Evolutionary conservation across 345 rosid genomes (phyloP).

Genomic region (Populus nigra): DNA sequence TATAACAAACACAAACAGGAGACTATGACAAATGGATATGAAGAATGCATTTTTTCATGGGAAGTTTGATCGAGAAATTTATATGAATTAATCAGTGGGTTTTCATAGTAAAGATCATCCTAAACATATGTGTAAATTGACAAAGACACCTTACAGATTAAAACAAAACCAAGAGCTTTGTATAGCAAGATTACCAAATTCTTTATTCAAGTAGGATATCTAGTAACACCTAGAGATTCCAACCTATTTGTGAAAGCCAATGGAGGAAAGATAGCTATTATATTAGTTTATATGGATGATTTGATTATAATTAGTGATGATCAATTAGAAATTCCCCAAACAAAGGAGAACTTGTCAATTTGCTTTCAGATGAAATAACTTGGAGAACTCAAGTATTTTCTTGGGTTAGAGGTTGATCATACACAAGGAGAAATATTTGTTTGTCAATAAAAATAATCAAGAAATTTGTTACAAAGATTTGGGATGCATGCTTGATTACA

Average conservation of each 20-base stretch:
- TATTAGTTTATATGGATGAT: not conserved
- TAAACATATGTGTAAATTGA: not conserved
- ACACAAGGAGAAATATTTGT: not conserved
- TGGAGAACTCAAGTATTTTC: not conserved
- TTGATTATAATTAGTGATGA: not conserved
- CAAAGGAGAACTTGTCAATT: not conserved
- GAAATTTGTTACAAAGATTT: not conserved
- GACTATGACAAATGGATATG: not conserved
- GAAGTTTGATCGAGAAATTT: too few species aligned
- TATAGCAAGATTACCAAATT: too few species aligned
- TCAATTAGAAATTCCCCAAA: not conserved
- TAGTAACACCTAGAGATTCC: too few species aligned
- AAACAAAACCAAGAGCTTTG: too few species aligned
- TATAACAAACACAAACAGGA: rapidly evolving
- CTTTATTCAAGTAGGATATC: too few species aligned
- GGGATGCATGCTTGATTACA: not conserved
- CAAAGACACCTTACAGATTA: not conserved
- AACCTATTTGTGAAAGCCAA: too few species aligned
- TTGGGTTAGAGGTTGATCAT: not conserved
- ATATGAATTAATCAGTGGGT: too few species aligned
- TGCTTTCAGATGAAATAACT: not conserved
- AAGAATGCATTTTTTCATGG: too few species aligned
- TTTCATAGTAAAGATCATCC: too few species aligned
- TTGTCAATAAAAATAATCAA: not conserved
- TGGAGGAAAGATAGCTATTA: not conserved